Evolutionary conservation across 495 filamentous ascomycete genomes (phyloP).

Genomic region (Cudoniella acicularis): DNA sequence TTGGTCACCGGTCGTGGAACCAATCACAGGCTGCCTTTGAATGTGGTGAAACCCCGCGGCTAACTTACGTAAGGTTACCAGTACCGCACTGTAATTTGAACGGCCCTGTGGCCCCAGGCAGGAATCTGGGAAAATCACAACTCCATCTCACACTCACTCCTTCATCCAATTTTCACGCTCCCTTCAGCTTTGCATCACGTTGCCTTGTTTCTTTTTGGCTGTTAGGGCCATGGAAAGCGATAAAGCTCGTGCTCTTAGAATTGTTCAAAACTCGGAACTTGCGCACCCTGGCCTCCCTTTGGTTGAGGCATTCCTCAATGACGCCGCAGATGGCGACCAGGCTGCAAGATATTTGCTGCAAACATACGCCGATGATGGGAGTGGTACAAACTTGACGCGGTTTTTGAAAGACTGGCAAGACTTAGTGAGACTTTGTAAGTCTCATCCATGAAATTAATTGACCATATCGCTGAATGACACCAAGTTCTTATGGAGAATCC

Average conservation of each 20-base stretch:
- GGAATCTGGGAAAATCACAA: no score
- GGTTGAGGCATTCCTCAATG: background rate
- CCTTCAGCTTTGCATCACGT: background rate
- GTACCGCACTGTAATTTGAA: no score
- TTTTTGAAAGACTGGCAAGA: slow-evolving; percentile 1
- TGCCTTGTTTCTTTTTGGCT: background rate
- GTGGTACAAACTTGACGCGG: background rate
- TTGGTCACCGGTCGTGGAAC: no score
- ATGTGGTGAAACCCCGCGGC: no score
- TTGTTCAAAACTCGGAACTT: background rate
- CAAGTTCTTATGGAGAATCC: background rate
- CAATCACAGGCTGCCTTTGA: no score
- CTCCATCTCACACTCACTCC: background rate
- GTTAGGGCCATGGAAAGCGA: background rate
- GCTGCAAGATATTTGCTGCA: background rate
- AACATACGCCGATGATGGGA: background rate
- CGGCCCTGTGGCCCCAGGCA: no score
- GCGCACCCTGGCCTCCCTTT: background rate
- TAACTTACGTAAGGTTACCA: no score
- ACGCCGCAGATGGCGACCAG: background rate
- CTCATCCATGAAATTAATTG: background rate
- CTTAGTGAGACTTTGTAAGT: slow-evolving; percentile 6
- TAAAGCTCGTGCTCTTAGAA: background rate
- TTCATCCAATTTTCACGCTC: background rate
- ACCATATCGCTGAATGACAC: background rate